Evolutionary conservation across 2,329 filamentous ascomycete genomes (phyloP).

Genomic region (Fusarium nodosum): DNA sequence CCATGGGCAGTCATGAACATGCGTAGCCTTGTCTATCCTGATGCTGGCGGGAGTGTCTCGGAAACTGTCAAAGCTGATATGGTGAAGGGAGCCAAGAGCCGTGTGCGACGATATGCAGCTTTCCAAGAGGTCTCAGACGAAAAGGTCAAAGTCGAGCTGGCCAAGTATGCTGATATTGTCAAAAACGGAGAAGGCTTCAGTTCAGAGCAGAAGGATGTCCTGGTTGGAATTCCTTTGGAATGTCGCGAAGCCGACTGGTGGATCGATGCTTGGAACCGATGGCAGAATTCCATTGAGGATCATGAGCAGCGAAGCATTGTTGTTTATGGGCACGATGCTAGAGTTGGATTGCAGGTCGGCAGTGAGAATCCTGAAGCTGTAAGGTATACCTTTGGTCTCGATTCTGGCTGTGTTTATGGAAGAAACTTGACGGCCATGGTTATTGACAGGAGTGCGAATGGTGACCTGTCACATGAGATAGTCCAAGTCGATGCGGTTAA

Average conservation of each 20-base stretch:
- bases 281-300: conserved; percentile 28
- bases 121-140: conserved; percentile 10
- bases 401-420: conserved; percentile 82
- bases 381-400: conserved; percentile 82
- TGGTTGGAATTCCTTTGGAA: conserved; percentile 26
- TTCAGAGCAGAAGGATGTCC: not conserved
- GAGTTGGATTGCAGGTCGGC: conserved; percentile 68
- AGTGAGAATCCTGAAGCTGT: not conserved
- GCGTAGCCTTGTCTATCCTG: conserved; percentile 75
- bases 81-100: conserved; percentile 34
- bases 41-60: not conserved
- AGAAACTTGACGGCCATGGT: conserved; percentile 38
- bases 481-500: conserved; percentile 21
- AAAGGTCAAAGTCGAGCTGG: conserved; percentile 2
- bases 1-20: conserved; percentile 88
- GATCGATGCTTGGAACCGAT: conserved; percentile 41
- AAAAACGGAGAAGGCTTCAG: conserved; percentile 11
- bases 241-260: conserved; percentile 33
- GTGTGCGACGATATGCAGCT: conserved; percentile 21
- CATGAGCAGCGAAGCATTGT: conserved; percentile 67
- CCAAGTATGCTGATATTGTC: not conserved
- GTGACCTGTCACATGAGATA: conserved; percentile 23
- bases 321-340: conserved; percentile 87
- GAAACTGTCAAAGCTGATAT: conserved; percentile 24
- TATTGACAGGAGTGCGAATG: not conserved